A percentile compares a stretch with the other conserved stretches of the same genome.
These are phyloP conservation scores for Candida corydali DNA, from an alignment of 805 yeast genomes.

Conservation along the genomic window DNA sequence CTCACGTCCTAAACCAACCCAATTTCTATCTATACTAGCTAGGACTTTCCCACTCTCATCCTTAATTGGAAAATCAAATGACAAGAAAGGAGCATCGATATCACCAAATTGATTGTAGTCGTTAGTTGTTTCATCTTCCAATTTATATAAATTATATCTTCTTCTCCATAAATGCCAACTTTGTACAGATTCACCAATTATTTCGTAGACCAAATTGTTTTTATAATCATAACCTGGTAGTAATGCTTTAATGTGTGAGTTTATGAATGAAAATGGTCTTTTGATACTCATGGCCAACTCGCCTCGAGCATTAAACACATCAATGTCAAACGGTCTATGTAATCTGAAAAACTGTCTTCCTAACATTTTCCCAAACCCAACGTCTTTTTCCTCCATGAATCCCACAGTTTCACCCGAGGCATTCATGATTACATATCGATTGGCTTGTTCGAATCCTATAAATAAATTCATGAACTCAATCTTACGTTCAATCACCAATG, in stretches of 20 bases:
- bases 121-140: conserved; percentile 36
- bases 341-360: conserved; percentile 78
- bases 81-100: conserved; percentile 80
- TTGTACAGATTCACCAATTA: conserved; percentile 83
- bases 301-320: conserved; percentile 62
- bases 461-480: conserved; percentile 84
- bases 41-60: conserved; percentile 56
- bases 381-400: conserved; percentile 75
- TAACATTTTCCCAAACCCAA: conserved; percentile 62
- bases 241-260: conserved; percentile 76
- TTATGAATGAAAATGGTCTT: conserved; percentile 83
- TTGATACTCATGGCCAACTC: conserved; percentile 60
- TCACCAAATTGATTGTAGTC: conserved; percentile 76
- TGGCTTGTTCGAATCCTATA: conserved; percentile 89
- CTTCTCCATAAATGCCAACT: conserved; percentile 96
- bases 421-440: conserved; percentile 70
- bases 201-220: conserved; percentile 37
- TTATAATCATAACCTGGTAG: conserved; percentile 48
- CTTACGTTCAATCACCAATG: conserved; percentile 81
- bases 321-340: conserved; percentile 83
- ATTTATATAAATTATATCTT: conserved; percentile 71
- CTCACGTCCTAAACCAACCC: conserved; percentile 94
- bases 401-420: conserved; percentile 74
- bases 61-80: conserved; percentile 79
- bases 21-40: conserved; percentile 83